These are phyloP conservation scores for Fistulifera pelliculosa DNA, from an alignment of 108 stramenopile species.

Conservation along the genomic window DNA sequence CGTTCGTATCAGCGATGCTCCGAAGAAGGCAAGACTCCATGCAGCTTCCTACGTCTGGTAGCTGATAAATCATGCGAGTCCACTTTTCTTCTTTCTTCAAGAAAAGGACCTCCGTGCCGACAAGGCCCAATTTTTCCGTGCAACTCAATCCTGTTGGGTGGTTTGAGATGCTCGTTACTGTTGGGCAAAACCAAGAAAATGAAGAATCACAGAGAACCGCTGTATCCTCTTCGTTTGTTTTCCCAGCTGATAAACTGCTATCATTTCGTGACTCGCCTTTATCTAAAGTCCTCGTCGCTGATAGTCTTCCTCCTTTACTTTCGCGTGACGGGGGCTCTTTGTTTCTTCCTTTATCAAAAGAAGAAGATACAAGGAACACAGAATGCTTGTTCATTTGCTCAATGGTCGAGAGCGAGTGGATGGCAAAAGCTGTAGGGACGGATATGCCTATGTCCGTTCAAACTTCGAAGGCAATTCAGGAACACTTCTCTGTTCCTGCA, in stretches of 20 bases:
- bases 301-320: not conserved
- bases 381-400: too few relatives aligned
- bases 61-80: slow-evolving; percentile 46
- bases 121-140: slow-evolving; percentile 4
- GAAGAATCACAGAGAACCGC: not conserved
- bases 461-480: too few relatives aligned
- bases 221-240: not conserved
- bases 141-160: slow-evolving; percentile 20
- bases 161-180: slow-evolving; percentile 15
- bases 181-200: slow-evolving; percentile 6
- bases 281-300: not conserved
- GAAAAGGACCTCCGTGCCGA: not conserved
- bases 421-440: too few relatives aligned
- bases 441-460: too few relatives aligned
- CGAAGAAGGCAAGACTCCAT: slow-evolving; percentile 11
- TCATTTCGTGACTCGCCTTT: slow-evolving; percentile 14
- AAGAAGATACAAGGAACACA: too few relatives aligned
- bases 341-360: not conserved
- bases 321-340: not conserved
- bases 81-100: slow-evolving; percentile 23
- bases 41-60: slow-evolving; percentile 49
- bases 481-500: too few relatives aligned
- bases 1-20: slow-evolving; percentile 19
- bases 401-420: too few relatives aligned
- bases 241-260: slow-evolving; percentile 20